A percentile compares a stretch with the other conserved stretches of the same genome.
phyloP scores from a whole-genome alignment of 768 basidiomycete species.

The Suillus discolor region DNA sequence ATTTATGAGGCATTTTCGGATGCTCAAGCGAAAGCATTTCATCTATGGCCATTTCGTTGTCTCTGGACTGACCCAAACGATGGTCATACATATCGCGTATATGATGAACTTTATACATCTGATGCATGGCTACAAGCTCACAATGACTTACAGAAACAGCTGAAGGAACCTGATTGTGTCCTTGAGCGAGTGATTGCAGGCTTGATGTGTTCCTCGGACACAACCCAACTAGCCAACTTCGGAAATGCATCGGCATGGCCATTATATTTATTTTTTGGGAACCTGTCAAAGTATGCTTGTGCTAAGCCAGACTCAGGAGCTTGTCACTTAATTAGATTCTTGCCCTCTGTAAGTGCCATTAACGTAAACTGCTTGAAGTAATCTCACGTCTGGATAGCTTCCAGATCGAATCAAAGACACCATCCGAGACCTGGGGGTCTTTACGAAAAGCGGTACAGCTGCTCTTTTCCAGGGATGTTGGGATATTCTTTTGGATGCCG shows the following conservation, averaged over 20 bases:
- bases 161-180: conserved; percentile 13
- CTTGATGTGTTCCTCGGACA: conserved; percentile 14
- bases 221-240: conserved; percentile 6
- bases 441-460: no score
- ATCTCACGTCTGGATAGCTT: not conserved
- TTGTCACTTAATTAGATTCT: conserved; percentile 18
- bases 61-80: conserved; percentile 10
- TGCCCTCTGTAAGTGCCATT: conserved; percentile 11
- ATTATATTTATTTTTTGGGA: conserved; percentile 20
- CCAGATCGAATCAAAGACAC: not conserved
- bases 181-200: conserved; percentile 13
- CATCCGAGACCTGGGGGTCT: no score
- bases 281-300: conserved; percentile 21
- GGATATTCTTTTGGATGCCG: no score
- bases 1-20: conserved; percentile 15
- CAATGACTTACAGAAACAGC: conserved; percentile 18
- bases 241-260: conserved; percentile 17
- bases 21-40: conserved; percentile 13
- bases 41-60: conserved; percentile 26
- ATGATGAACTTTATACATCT: conserved; percentile 23
- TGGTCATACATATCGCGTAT: conserved; percentile 12
- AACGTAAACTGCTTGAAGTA: not conserved
- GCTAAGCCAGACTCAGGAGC: conserved; percentile 11
- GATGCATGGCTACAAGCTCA: conserved; percentile 19
- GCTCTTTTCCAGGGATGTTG: no score